Evolutionary conservation across 2,329 filamentous ascomycete genomes (phyloP).

Genomic region (Colletotrichum spaethianum): DNA sequence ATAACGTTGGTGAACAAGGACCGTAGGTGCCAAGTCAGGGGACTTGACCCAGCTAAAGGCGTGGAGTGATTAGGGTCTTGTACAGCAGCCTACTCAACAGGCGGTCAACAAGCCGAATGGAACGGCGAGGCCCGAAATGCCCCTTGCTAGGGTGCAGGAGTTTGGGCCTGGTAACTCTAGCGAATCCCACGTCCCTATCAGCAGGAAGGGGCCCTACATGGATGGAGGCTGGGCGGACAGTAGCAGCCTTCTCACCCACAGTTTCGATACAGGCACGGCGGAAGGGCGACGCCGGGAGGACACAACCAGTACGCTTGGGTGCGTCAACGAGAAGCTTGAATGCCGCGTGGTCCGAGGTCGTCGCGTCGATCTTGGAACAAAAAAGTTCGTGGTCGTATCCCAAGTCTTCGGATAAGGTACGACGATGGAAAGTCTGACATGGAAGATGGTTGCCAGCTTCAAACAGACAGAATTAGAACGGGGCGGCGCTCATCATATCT

Average conservation of each 20-base stretch:
- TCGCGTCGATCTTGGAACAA: constrained; percentile 18
- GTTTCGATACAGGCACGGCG: constrained; percentile 23
- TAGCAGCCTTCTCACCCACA: constrained; percentile 13
- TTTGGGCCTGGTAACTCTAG: constrained; percentile 12
- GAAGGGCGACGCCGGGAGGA: constrained; percentile 9
- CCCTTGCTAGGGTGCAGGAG: constrained; percentile 25
- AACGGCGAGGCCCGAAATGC: constrained; percentile 9
- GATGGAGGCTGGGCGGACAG: not conserved
- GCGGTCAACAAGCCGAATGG: constrained; percentile 34
- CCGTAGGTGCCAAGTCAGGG: not conserved
- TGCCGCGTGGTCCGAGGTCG: constrained; percentile 20
- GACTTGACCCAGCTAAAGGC: not conserved
- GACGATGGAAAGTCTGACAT: constrained; percentile 15
- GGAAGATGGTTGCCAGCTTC: constrained; percentile 28
- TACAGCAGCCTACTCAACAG: constrained; percentile 23
- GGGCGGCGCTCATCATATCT: not conserved
- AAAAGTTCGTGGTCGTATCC: constrained; percentile 24
- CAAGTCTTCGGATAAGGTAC: constrained; percentile 28
- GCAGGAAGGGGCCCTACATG: constrained; percentile 25
- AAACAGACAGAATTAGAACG: constrained; percentile 37
- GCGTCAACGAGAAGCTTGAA: constrained; percentile 25
- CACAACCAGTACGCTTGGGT: constrained; percentile 11
- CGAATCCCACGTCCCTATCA: constrained; percentile 18
- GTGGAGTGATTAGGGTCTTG: constrained; percentile 14
- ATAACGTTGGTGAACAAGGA: not conserved